These are phyloP conservation scores for Wickerhamiella domercqiae DNA, from an alignment of 805 yeast species.

Conservation along the genomic window DNA sequence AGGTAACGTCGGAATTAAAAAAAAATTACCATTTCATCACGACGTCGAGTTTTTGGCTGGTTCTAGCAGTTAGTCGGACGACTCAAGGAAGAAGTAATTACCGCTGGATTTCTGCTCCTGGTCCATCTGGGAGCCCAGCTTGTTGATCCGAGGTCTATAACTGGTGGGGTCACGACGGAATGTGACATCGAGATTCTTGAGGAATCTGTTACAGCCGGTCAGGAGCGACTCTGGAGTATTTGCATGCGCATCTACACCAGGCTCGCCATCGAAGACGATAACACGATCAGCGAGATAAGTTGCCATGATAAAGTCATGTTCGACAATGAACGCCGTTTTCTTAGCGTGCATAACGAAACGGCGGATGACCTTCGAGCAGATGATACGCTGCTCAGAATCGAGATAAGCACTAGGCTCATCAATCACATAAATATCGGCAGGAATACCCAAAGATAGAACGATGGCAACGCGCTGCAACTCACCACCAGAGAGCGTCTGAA, in stretches of 20 bases:
- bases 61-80: conserved; percentile 29
- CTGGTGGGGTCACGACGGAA: conserved; percentile 99
- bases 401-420: conserved; percentile 99
- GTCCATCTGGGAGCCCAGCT: conserved; percentile 96
- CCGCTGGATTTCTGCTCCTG: conserved; percentile 89
- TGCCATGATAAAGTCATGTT: conserved; percentile 99
- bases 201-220: conserved; percentile 93
- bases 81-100: conserved; percentile 91
- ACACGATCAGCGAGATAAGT: conserved; percentile 97
- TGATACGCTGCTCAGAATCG: conserved; percentile 98
- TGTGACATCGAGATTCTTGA: conserved; percentile 92
- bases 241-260: conserved; percentile 75
- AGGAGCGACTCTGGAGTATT: conserved; percentile 81
- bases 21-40: no score
- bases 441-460: conserved; percentile 81
- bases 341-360: conserved; percentile 90
- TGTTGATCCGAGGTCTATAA: conserved; percentile 97
- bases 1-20: no score
- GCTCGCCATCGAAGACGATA: conserved; percentile 92
- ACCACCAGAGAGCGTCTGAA: conserved; percentile 96
- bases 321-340: conserved; percentile 98
- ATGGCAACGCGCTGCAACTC: conserved; percentile 99
- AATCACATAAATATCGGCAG: conserved; percentile 90
- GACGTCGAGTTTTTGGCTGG: no score
- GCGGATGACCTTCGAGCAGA: conserved; percentile 96